Evolutionary conservation across 164 flowering plant species (phyloP), one percentile per base, ranked within the genome.

Genomic region (Annona cherimola): DNA sequence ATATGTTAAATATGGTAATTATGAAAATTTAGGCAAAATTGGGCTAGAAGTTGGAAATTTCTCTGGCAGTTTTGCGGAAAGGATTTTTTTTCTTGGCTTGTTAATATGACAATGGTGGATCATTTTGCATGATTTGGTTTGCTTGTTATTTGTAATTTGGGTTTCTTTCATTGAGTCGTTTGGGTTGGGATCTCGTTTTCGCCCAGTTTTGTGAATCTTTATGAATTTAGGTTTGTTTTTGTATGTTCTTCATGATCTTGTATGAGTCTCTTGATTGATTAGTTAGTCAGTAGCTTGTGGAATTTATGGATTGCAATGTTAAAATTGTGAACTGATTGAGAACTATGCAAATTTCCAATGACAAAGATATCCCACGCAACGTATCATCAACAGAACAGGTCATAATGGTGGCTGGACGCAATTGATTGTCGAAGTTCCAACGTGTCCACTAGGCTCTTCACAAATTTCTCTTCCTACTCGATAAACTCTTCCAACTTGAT

Each of bases 11-110:
- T n/a, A n/a, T n/a, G 8, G 57, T 1, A 50, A 8, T 50, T 50
- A 63, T 63, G 66, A 42, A 63, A 63, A 63, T 40, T 40, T 63
- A 63, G 26, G 66, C 7, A 16, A 40, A 63, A 7, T 63, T 42
- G 39, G n/a, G 14, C 14, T 11, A 16, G 14, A 50, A 50, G 57
- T 11, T 9, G 57, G 57, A 50, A 50, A 4, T 11, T 11, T n/a
- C n/a, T n/a, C 14, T 11, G 14, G 57, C 8, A 6, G 57, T 50
- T n/a, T n/a, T n/a, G n/a, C n/a, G n/a, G n/a, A n/a, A n/a, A n/a
- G n/a, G n/a, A n/a, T n/a, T n/a, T n/a, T n/a, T n/a, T n/a, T n/a
- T n/a, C n/a, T n/a, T n/a, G n/a, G n/a, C n/a, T n/a, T n/a, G n/a
- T n/a, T n/a, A n/a, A n/a, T n/a, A n/a, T n/a, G n/a, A n/a, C n/a